Evolutionary conservation across 805 yeast species (phyloP), one percentile per base, ranked within the genome.

Genomic region (Maudiozyma turicensis): DNA sequence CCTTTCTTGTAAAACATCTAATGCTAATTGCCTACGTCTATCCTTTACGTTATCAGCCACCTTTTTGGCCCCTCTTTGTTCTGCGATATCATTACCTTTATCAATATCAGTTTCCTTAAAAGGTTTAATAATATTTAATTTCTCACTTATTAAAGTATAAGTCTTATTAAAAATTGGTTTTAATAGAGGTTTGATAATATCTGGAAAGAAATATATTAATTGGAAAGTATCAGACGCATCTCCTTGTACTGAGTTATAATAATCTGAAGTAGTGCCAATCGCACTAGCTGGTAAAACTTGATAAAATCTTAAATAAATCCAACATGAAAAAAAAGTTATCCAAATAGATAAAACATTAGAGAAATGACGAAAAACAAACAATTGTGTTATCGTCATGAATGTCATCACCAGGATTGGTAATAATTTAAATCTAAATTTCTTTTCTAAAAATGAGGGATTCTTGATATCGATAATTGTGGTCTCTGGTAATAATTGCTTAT

Each of bases 161-260:
- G 68, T 49, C 5, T 59, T 61, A 41, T 76, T 64, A 52, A 82
- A 81, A 0, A 81, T 56, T 1, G 80, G 78, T 34, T 71, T 69
- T 44, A 87, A 62, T 29, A 74, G 53, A 3, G 79, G 76, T 48
- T 79, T 78, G 2, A 76, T 35, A 1, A 76, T 61, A 44, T 73
- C 79, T 0, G 97, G 97, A 78, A 90, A 90, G 63, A 90, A 87
- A 57, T 84, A 83, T 33, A 82, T 81, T 53, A 90, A 73, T 48
- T 86, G 81, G 71, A 90, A 90, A 1, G 91, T 84, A 56, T 90
- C 96, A 0, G 93, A 82, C 0, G 96, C 95, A 64, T 89, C 96
- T 38, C 97, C 96, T 6, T 54, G 52, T 9, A 45, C 44, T 6
- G 32, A 26, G 5, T 11, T 26, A 15, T 14, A n/a, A 5, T 38